Base-by-base conservation (phyloP, 192 early-diverging fungal genomes). In the Gigaspora rosea region DNA sequence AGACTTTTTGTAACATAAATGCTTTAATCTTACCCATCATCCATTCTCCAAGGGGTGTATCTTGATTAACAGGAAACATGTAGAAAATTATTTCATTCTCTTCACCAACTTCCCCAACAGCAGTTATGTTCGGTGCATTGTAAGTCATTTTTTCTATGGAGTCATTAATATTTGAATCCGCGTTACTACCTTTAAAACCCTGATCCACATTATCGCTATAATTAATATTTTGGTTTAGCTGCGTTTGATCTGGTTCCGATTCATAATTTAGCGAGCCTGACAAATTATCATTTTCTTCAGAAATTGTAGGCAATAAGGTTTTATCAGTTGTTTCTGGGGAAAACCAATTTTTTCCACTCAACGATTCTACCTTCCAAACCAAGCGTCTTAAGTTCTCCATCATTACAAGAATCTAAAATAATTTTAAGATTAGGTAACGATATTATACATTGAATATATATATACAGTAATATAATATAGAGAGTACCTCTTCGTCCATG, bases 331-430 rank as follows among this genome's bases (percentile, higher is more conserved):
- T 68, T 68, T 10, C 47, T 11, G 5, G 9, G 0, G 27, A 8
- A 16, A 18, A 2, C 0, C 16, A 7, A 61, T 18, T 27, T 27
- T 27, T 27, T 1, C 27, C 27, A n/a, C 71, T 72, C n/a, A 72
- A 56, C 15, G 71, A 72, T 58, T 72, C 71, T 41, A 41, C 36
- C 15, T 72, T 72, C 52, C 52, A 57, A 22, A 72, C 71, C n/a
- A 72, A 72, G 15, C 71, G 52, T 54, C 54, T 51, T 22, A 71
- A 71, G 32, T 36, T 71, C 54, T 71, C 70, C 50, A 71, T 56
- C 71, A 72, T 72, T 33, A 57, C 71, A 22, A 72, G 52, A 72
- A 72, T n/a, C 71, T 72, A 56, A 72, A 72, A 52, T 10, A 8
- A 18, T 73, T 54, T 35, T 13, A 73, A 73, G 27, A 0, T 27